Conservation (phyloP, 1,139 yeast species). For the Lodderomyces jiufengensis region DNA sequence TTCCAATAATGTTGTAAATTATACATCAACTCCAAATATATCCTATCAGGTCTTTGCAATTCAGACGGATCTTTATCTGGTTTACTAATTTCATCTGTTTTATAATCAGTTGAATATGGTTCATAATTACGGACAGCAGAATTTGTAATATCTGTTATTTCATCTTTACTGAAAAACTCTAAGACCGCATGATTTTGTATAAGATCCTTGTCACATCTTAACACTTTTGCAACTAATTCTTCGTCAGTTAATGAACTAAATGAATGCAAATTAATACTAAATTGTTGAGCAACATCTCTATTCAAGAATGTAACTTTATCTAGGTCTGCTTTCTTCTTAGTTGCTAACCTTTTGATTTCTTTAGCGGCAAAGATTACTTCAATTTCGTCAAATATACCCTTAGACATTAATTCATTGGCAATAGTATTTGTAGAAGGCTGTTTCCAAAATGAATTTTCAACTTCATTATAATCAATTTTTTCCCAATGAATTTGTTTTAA, state of each 20-base stretch:
- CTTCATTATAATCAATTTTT: slow-evolving; percentile 51
- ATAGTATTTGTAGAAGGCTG: slow-evolving; percentile 34
- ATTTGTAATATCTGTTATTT: slow-evolving; percentile 61
- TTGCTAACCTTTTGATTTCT: slow-evolving; percentile 58
- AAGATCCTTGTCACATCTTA: slow-evolving; percentile 60
- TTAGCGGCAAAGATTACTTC: slow-evolving; percentile 78
- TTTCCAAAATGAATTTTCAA: slow-evolving; percentile 67
- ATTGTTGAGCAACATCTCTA: slow-evolving; percentile 72
- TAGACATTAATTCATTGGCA: slow-evolving; percentile 58
- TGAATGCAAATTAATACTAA: slow-evolving; percentile 70
- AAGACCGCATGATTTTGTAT: slow-evolving; percentile 57
- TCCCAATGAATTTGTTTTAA: slow-evolving; percentile 85
- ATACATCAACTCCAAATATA: slow-evolving; percentile 68
- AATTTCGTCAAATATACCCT: slow-evolving; percentile 72
- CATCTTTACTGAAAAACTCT: slow-evolving; percentile 70
- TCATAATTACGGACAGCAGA: slow-evolving; percentile 61
- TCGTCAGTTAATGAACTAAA: slow-evolving; percentile 52
- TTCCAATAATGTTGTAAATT: slow-evolving; percentile 79
- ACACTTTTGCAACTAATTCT: slow-evolving; percentile 53
- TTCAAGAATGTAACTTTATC: slow-evolving; percentile 60
- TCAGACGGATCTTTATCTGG: slow-evolving; percentile 77
- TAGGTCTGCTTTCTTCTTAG: slow-evolving; percentile 44
- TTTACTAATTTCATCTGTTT: slow-evolving; percentile 34
- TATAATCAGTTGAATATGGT: slow-evolving; percentile 64
- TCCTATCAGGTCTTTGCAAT: slow-evolving; percentile 71